phyloP scores from a whole-genome alignment of 345 rosid genomes.

The Excoecaria agallocha region DNA sequence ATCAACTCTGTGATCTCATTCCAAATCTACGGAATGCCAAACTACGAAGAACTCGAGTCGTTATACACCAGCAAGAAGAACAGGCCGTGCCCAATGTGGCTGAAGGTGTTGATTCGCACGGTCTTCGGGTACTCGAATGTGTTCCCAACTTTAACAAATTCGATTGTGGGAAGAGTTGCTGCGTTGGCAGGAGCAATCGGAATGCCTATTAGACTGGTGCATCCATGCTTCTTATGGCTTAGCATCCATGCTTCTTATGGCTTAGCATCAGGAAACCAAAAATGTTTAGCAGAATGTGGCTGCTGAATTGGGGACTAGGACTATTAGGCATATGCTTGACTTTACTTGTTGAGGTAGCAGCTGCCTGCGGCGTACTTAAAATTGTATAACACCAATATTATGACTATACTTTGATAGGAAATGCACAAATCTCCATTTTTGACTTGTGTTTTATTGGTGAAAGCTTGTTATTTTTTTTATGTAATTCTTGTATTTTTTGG shows the following conservation, averaged over 20 bases:
- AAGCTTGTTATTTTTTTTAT: too few species aligned
- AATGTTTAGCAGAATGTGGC: constrained; percentile 23
- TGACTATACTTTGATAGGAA: too few species aligned
- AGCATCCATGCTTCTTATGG: too few species aligned
- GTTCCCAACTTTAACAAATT: constrained; percentile 16
- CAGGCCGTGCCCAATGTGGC: constrained; percentile 29
- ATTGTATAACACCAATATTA: not conserved
- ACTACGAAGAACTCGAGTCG: constrained; percentile 25
- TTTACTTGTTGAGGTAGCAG: not conserved
- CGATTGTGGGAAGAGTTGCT: constrained; percentile 13
- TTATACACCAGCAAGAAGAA: constrained; percentile 7
- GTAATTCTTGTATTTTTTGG: too few species aligned
- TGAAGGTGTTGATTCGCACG: constrained; percentile 5
- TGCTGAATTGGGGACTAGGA: constrained; percentile 33
- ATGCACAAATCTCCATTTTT: too few species aligned
- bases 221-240: constrained; percentile 31
- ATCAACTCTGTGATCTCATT: constrained; percentile 24
- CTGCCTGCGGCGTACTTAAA: not conserved
- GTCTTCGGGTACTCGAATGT: constrained; percentile 9
- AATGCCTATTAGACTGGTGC: constrained; percentile 22
- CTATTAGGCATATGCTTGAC: constrained; percentile 4
- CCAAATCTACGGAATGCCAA: constrained; percentile 34
- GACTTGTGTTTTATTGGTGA: not conserved
- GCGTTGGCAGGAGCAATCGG: constrained; percentile 26
- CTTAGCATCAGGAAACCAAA: constrained; percentile 30